Conservation (phyloP, 768 basidiomycete genomes). For the Boletales sp. region DNA sequence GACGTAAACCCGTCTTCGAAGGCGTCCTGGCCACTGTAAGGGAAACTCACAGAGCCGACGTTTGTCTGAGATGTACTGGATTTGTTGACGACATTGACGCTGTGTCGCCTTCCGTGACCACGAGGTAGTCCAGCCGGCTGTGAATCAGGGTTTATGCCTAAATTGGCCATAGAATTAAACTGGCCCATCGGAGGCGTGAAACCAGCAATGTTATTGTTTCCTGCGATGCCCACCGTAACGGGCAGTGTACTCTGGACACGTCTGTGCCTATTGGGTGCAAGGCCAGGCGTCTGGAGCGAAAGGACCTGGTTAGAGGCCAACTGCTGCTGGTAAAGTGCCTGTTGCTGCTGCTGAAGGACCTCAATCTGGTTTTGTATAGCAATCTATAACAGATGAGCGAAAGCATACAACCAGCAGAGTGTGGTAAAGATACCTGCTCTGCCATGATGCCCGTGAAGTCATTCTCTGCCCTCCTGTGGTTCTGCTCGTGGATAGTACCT, state of each 20-base stretch:
- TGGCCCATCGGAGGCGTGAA: conserved; percentile 53
- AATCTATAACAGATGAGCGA: conserved; percentile 48
- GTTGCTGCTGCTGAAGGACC: conserved; percentile 85
- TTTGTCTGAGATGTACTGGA: conserved; percentile 41
- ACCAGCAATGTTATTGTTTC: conserved; percentile 35
- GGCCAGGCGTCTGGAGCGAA: conserved; percentile 73
- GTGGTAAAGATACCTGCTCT: conserved; percentile 67
- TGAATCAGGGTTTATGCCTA: conserved; percentile 60
- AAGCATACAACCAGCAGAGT: neutral
- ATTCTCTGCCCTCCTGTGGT: conserved; percentile 57
- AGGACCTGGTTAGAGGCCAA: conserved; percentile 84
- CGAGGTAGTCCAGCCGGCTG: conserved; percentile 67
- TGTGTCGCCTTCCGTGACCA: conserved; percentile 86
- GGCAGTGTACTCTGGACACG: conserved; percentile 87
- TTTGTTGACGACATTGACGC: conserved; percentile 90
- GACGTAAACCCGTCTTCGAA: conserved; percentile 82
- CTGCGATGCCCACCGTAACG: conserved; percentile 39
- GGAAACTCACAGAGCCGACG: conserved; percentile 48
- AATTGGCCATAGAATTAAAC: conserved; percentile 51
- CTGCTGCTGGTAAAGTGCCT: conserved; percentile 86
- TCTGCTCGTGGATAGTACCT: conserved; percentile 29
- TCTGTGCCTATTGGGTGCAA: conserved; percentile 70
- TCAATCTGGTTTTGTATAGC: conserved; percentile 90
- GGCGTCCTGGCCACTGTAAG: conserved; percentile 53
- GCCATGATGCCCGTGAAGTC: conserved; percentile 92